phyloP scores from a whole-genome alignment of 2,329 filamentous ascomycete species.

The Cyphellophora europaea region DNA sequence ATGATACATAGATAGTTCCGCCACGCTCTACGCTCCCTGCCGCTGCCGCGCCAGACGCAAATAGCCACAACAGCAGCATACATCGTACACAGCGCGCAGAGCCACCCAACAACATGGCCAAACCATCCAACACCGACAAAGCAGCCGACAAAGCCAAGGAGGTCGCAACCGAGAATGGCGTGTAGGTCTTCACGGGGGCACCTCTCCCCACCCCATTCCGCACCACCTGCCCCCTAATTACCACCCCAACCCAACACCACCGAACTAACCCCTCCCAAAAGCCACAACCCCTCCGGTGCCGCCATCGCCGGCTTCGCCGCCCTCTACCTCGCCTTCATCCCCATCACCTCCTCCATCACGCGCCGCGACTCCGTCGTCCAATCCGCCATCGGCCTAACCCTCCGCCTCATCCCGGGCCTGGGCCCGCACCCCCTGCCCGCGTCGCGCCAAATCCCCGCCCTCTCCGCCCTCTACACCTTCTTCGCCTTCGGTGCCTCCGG shows the following conservation, averaged over 20 bases:
- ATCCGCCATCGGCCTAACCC: neutral
- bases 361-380: conserved; percentile 1
- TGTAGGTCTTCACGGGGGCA: conserved; percentile 2
- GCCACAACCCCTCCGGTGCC: conserved; percentile 3
- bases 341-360: conserved; percentile 5
- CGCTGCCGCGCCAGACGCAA: too few relatives aligned
- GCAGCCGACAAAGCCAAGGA: conserved; percentile 4
- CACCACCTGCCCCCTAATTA: neutral
- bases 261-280: conserved; percentile 1
- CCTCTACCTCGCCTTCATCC: conserved; percentile 5
- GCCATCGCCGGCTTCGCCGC: neutral
- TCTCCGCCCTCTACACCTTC: conserved; percentile 9
- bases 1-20: too few relatives aligned
- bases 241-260: neutral
- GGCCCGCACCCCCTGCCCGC: neutral
- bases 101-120: too few relatives aligned
- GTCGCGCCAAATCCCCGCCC: conserved; percentile 6
- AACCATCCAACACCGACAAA: too few relatives aligned
- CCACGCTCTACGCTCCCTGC: too few relatives aligned
- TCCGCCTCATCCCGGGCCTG: conserved; percentile 1
- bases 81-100: too few relatives aligned
- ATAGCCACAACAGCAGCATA: too few relatives aligned
- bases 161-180: conserved; percentile 3
- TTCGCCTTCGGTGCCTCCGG: conserved; percentile 7
- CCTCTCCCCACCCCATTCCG: neutral